These are phyloP conservation scores for Eimeria sp. DNA, from an alignment of 169 alveolate species.

Conservation along the genomic window DNA sequence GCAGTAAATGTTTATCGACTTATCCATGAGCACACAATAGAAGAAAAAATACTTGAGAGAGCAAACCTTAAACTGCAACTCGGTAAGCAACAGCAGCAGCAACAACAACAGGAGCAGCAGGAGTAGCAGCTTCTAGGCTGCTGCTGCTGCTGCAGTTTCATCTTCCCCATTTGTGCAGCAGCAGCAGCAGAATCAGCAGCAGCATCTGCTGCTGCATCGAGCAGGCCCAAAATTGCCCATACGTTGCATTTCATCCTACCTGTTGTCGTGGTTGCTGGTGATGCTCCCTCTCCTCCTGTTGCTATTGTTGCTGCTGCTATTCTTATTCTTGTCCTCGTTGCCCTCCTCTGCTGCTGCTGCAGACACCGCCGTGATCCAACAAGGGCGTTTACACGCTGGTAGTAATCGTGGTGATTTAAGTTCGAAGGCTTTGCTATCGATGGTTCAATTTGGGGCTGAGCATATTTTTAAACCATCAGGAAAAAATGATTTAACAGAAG, in stretches of 20 bases:
- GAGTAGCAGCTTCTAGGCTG: too few relatives aligned
- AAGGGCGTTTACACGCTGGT: slow-evolving; percentile 94
- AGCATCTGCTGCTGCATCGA: too few relatives aligned
- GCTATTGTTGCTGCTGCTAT: background rate
- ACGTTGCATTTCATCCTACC: background rate
- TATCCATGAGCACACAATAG: slow-evolving; percentile 98
- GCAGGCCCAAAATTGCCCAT: too few relatives aligned
- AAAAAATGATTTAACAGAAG: slow-evolving; percentile 87
- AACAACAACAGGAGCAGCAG: too few relatives aligned
- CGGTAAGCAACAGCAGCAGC: background rate
- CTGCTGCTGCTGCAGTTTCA: too few relatives aligned
- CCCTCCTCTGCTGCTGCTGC: background rate
- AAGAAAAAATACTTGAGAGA: slow-evolving; percentile 98
- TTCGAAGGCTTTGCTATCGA: slow-evolving; percentile 84
- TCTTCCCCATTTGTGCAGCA: too few relatives aligned
- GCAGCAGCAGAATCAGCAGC: too few relatives aligned
- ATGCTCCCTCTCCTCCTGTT: too few relatives aligned
- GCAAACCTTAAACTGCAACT: slow-evolving; percentile 97
- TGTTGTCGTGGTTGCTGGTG: background rate
- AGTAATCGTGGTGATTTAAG: slow-evolving; percentile 79
- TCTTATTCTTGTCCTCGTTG: background rate
- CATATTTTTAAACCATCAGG: slow-evolving; percentile 88
- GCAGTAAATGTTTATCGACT: slow-evolving; percentile 97
- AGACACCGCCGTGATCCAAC: slow-evolving; percentile 98
- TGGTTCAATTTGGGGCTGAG: slow-evolving; percentile 90